A percentile compares a stretch with the other conserved stretches of the same genome.
These are phyloP conservation scores for Zasmidium angulare DNA, from an alignment of 2,329 filamentous ascomycete genomes.

Conservation along the genomic window DNA sequence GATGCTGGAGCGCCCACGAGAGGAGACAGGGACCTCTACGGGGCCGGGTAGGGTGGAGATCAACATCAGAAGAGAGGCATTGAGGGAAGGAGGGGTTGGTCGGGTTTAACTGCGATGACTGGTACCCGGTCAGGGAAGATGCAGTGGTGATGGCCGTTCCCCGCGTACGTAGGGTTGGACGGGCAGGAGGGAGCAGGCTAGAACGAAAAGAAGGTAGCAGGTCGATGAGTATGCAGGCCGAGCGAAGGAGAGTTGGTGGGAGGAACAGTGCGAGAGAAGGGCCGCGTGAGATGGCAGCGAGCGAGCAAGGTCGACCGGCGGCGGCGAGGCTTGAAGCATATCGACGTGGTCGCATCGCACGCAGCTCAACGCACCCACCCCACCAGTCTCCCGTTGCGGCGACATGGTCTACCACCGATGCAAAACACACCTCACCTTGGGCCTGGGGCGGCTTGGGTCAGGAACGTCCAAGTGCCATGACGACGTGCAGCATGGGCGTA, in stretches of 20 bases:
- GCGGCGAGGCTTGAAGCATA: conserved; percentile 14
- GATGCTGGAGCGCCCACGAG: conserved; percentile 11
- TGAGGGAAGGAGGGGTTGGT: conserved; percentile 6
- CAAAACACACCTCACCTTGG: too few species aligned
- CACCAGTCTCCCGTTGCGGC: conserved; percentile 6
- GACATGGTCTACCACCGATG: conserved; percentile 14
- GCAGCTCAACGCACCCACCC: conserved; percentile 15
- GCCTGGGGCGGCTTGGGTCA: conserved; percentile 6
- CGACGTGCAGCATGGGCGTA: conserved; percentile 17
- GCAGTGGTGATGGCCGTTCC: conserved; percentile 9
- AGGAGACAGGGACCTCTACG: conserved; percentile 22
- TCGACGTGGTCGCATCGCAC: conserved; percentile 13
- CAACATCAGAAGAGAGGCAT: conserved; percentile 20
- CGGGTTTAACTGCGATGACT: conserved; percentile 7
- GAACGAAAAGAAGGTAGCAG: conserved; percentile 2
- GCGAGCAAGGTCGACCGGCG: conserved; percentile 8
- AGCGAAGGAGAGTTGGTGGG: conserved; percentile 6
- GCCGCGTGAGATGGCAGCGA: conserved; percentile 3
- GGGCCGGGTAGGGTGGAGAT: conserved; percentile 23
- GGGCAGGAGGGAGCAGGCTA: conserved; percentile 12
- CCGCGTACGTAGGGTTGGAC: conserved; percentile 9
- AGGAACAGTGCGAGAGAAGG: conserved; percentile 9
- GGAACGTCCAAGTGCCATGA: conserved; percentile 18
- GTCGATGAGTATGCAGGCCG: conserved; percentile 3
- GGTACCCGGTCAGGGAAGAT: conserved; percentile 8